Evolutionary conservation across 2,329 filamentous ascomycete genomes (phyloP), one percentile per base, ranked within the genome.

Genomic region (Ustilaginoidea virens): DNA sequence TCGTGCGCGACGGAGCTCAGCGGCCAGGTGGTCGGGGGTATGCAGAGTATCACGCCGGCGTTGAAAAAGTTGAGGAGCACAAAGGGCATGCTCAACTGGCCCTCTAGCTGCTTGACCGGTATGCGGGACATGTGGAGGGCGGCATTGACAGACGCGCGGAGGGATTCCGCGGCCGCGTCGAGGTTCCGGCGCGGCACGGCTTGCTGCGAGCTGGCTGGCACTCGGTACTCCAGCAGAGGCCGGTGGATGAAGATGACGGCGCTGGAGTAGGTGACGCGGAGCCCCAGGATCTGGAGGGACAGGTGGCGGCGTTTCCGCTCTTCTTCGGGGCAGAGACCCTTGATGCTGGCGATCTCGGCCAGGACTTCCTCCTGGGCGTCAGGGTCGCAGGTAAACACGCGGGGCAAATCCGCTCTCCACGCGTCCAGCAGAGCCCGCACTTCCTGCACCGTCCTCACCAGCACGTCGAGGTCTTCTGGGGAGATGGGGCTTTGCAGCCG

Each of bases 81-180:
- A 25, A 38, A 38, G 9, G 36, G 33, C 25, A 40, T 26, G 27
- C 32, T 32, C 15, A 36, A 42, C 17, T 49, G 40, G 13, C 39
- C 33, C 26, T 43, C 36, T 28, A 49, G 46, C 15, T 38, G 32
- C 25, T 35, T 34, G 8, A 48, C 39, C 0, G 44, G 43, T 4
- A 42, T 35, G 9, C 37, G 38, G 11, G 46, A 49, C 28, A 48
- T 47, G 9, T 44, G 41, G 11, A 49, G 34, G 7, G 46, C 46
- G 10, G 46, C 44, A 18, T 37, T 36, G 7, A 45, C 45, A 8
- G 42, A 39, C 11, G 36, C 16, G 21, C 38, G 31, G 11, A 41
- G 33, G 11, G 39, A 41, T 22, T 48, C 44, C 12, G 41, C 36
- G 12, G 47, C 29, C 17, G 42, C 44, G 13, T 45, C 27, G 11